Evolutionary conservation across 2,329 filamentous ascomycete genomes (phyloP).

Genomic region (Penicillium olsonii): DNA sequence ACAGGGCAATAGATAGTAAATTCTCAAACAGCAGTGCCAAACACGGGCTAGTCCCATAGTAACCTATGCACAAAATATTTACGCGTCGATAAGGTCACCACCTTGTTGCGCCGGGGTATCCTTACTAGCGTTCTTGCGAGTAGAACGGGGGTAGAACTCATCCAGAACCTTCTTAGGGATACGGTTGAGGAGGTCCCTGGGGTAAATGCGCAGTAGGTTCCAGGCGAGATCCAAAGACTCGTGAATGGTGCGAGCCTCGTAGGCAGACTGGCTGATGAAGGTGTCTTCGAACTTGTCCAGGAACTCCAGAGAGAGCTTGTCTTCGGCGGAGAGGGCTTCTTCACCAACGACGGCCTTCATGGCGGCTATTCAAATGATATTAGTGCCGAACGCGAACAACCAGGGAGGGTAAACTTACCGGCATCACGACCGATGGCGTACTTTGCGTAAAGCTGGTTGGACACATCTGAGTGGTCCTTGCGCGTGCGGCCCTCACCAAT

Average conservation of each 20-base stretch:
- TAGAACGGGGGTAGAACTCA: constrained; percentile 72
- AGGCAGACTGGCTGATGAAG: constrained; percentile 89
- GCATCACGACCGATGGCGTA: constrained; percentile 99
- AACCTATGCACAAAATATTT: constrained; percentile 1
- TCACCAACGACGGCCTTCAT: constrained; percentile 99
- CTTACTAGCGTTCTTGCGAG: constrained; percentile 47
- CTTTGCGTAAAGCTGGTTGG: constrained; percentile 99
- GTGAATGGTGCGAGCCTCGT: constrained; percentile 87
- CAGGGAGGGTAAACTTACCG: constrained; percentile 37
- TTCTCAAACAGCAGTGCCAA: neutral
- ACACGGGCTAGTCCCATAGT: neutral
- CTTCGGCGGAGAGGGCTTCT: constrained; percentile 90
- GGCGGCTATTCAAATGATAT: constrained; percentile 59
- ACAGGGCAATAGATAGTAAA: neutral
- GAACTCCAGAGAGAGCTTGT: constrained; percentile 97
- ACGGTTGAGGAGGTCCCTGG: constrained; percentile 96
- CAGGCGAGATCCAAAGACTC: constrained; percentile 95
- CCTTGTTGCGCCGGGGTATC: constrained; percentile 42
- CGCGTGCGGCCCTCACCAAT: constrained; percentile 97
- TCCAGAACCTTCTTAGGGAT: constrained; percentile 81
- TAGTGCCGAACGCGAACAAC: neutral
- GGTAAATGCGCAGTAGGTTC: constrained; percentile 95
- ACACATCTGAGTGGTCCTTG: constrained; percentile 96
- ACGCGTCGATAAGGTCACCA: constrained; percentile 43
- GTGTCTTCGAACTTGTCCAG: constrained; percentile 96